Conservation (phyloP, 2,329 filamentous ascomycete species). For the Aspergillus oerlinghausenensis region DNA sequence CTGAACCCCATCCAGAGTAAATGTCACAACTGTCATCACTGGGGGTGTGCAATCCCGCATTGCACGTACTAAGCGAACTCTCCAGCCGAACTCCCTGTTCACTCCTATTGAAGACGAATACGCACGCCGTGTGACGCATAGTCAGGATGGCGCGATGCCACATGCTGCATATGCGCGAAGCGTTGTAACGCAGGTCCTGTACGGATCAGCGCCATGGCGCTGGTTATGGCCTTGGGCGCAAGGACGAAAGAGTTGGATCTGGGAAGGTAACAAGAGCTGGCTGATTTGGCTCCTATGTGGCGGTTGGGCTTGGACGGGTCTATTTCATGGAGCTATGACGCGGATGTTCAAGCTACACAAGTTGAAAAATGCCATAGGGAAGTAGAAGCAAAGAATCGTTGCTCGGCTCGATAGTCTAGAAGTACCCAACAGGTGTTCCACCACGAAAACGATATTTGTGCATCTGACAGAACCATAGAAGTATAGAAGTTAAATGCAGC, state of each 20-base stretch:
- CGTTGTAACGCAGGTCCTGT: conserved; percentile 52
- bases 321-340: conserved; percentile 42
- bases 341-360: conserved; percentile 51
- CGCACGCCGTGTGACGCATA: conserved; percentile 48
- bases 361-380: conserved; percentile 29
- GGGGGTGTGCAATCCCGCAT: conserved; percentile 59
- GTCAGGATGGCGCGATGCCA: conserved; percentile 50
- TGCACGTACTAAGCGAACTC: conserved; percentile 46
- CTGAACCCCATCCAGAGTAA: conserved; percentile 33
- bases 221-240: conserved; percentile 48
- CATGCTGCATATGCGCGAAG: conserved; percentile 51
- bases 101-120: conserved; percentile 50
- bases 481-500: neutral
- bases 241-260: conserved; percentile 37
- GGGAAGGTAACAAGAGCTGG: conserved; percentile 49
- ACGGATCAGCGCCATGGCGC: conserved; percentile 41
- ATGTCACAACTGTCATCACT: conserved; percentile 53
- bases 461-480: neutral
- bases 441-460: too few relatives aligned
- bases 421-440: too few relatives aligned
- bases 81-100: conserved; percentile 49
- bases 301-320: conserved; percentile 43
- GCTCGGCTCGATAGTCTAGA: neutral
- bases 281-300: conserved; percentile 49
- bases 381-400: conserved; percentile 1